Base-by-base conservation (phyloP, 768 basidiomycete species). In the Xanthoconium purpureum region DNA sequence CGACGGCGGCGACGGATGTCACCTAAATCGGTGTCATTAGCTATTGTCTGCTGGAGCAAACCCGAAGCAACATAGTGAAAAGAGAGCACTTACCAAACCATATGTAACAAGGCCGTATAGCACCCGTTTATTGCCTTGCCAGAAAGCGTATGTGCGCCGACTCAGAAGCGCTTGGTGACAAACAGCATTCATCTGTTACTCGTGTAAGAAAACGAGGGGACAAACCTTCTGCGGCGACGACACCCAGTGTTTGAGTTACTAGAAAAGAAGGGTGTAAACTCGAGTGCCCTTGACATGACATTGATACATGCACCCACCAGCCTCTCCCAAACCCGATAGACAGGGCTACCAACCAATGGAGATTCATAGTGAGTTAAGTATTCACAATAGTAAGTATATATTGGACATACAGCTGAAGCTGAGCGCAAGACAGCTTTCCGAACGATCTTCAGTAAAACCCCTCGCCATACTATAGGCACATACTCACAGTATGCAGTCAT, bases 401-500 rank as follows among this genome's bases (percentile, higher is more conserved):
- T 29, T 24, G 44, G 18, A 32, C 63, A 44, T 48, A 51, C 63
- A 18, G 47, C 29, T n/a, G 61, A 53, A 14, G n/a, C 20, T 10
- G 45, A 40, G 13, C 50, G 44, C 35, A 63, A 44, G 28, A 50
- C 42, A 33, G 18, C 59, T 64, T 28, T 3, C 39, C 30, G 15
- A 37, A 13, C 3, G 12, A 15, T 14, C 13, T 15, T 13, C 6
- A 12, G 15, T 10, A 10, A 13, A 37, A 37, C 12, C 3, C 15
- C 3, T n/a, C 6, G 14, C n/a, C 6, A 24, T 18, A 3, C 6
- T 15, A 6, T 13, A 13, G 36, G 36, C 3, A 36, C n/a, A n/a
- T 37, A 37, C 56, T 49, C 35, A 64, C 64, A 39, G 46, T 61
- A 58, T 30, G 40, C 53, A 32, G 59, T 52, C 43, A 64, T 30